Conservation (phyloP, 306 rosid species). For the Cicer arietinum region DNA sequence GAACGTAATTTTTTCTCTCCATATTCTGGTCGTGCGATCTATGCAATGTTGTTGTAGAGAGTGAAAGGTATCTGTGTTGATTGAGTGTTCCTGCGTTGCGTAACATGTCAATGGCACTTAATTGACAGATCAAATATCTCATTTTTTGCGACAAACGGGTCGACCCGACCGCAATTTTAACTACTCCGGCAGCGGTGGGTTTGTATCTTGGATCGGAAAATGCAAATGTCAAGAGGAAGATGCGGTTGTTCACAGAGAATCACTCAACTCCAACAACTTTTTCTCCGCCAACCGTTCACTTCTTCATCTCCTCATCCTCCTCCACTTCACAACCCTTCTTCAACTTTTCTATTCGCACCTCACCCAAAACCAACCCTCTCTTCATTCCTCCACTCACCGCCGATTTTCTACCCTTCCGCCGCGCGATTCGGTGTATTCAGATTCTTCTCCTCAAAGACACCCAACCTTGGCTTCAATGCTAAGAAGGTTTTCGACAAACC, state of each 20-base stretch:
- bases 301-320: constrained; percentile 41
- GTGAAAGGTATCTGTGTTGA: too few relatives aligned
- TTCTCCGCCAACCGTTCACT: constrained; percentile 49
- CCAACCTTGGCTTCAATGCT: constrained; percentile 44
- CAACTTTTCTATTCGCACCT: constrained; percentile 24
- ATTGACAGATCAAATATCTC: background rate
- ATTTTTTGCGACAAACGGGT: background rate
- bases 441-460: constrained; percentile 56
- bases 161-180: constrained; percentile 1
- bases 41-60: too few relatives aligned
- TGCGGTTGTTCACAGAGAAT: constrained; percentile 33
- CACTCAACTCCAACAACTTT: constrained; percentile 54
- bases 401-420: background rate
- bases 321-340: constrained; percentile 37
- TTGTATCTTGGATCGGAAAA: constrained; percentile 24
- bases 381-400: constrained; percentile 3
- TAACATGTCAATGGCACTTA: background rate
- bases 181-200: background rate
- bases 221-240: constrained; percentile 51
- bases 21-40: too few relatives aligned
- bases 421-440: constrained; percentile 46
- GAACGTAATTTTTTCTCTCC: too few relatives aligned
- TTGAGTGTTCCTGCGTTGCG: too few relatives aligned
- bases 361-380: constrained; percentile 44
- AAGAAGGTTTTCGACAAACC: constrained; percentile 67